A percentile compares a stretch with the other conserved stretches of the same genome.
Conservation (phyloP, 768 basidiomycete genomes). For the Trichaptum fuscoviolaceum region DNA sequence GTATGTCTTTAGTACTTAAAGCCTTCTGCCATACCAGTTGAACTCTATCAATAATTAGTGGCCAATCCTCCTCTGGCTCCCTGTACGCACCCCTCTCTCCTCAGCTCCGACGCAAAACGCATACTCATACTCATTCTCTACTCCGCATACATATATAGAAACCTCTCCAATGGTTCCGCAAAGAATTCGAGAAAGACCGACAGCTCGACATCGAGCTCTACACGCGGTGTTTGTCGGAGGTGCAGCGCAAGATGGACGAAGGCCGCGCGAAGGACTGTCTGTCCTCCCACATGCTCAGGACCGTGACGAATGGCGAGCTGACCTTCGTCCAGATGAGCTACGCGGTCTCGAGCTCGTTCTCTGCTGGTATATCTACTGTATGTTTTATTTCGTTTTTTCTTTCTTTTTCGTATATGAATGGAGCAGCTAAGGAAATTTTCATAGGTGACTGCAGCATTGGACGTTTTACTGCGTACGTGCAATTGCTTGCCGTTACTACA, state of each 20-base stretch:
- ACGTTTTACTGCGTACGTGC: slow-evolving; percentile 28
- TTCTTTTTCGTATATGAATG: background rate
- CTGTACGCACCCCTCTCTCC: slow-evolving; percentile 1
- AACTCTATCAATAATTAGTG: slow-evolving; percentile 1
- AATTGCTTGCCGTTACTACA: too few species aligned
- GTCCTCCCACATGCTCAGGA: background rate
- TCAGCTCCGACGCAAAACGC: too few species aligned
- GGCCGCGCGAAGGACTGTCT: slow-evolving; percentile 30
- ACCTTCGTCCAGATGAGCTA: slow-evolving; percentile 40
- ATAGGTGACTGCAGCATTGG: slow-evolving; percentile 19
- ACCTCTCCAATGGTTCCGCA: slow-evolving; percentile 40
- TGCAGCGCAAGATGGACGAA: slow-evolving; percentile 34
- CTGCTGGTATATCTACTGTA: slow-evolving; percentile 42
- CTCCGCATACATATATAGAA: background rate
- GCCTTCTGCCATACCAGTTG: background rate
- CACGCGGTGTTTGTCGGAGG: slow-evolving; percentile 35
- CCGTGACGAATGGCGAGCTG: slow-evolving; percentile 26
- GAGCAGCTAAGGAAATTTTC: background rate
- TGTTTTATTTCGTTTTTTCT: slow-evolving; percentile 6
- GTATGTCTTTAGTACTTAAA: background rate
- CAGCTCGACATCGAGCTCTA: slow-evolving; percentile 35
- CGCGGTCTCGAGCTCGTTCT: slow-evolving; percentile 39
- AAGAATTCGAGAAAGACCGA: slow-evolving; percentile 32
- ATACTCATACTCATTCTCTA: background rate
- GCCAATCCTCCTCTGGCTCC: slow-evolving; percentile 12